Base-by-base conservation (phyloP, 2,329 filamentous ascomycete species). In the Colletotrichum gloeosporioides region DNA sequence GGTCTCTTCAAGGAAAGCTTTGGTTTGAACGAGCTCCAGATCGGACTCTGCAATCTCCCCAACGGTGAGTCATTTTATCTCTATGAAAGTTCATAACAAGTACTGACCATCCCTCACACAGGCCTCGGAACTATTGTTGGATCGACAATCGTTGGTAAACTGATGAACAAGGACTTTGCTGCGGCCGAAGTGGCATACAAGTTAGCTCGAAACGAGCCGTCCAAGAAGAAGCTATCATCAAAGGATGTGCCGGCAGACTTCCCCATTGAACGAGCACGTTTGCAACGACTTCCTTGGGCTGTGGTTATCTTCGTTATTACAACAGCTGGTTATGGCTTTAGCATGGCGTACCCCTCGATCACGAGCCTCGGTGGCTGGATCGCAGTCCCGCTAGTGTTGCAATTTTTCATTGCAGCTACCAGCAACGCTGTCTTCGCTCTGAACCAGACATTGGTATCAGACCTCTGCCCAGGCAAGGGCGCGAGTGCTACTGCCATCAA, bases 241-340 rank as follows among this genome's bases (percentile, higher is more conserved):
- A 79, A 83, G 75, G 79, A 78, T 67, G 64, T 79, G 16, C 77
- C 78, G 10, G 77, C 73, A 1, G 83, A 87, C 68, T 89, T 89
- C 68, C 86, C 86, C 2, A 85, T 88, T 73, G 87, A 88, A 77
- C 82, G 81, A 27, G 82, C 84, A 5, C 82, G 86, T 0, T 81
- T 88, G 31, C 81, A 80, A 22, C 82, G 85, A 66, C 81, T 86
- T 8, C 85, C 84, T 55, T 86, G 84, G 83, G 82, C 87, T 31
- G 34, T 71, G 10, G 27, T 72, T 1, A 29, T 53, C 75, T 82
- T 82, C 9, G 78, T 79, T 1, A 62, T 85, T 4, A 86, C 88
- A 76, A 80, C 84, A 9, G 69, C 82, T 4, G 79, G 81, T 27
- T 86, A 88, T 59, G 85, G 84, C 8, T 80, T 84, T 39, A 81